Evolutionary conservation across 805 yeast species (phyloP), one percentile per base, ranked within the genome.

Genomic region (Suhomyces sp.): DNA sequence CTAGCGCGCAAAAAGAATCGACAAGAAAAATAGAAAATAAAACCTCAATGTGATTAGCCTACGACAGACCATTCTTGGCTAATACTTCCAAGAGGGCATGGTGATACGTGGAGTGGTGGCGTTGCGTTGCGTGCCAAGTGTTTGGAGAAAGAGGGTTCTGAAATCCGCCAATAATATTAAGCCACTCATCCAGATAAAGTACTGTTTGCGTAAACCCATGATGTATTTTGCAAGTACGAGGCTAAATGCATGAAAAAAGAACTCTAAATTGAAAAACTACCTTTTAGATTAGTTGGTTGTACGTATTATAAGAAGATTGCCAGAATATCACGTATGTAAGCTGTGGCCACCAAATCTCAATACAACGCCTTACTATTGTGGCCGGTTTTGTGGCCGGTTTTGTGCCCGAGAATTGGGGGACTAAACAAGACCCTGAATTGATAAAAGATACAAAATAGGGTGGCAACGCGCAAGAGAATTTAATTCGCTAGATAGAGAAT

Each of bases 161-260:
- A 38, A 38, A 38, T 9, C 7, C 17, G 17, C 36, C 17, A 33
- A 33, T 33, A 33, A n/a, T 33, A 6, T 6, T 6, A 4, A 33
- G 5, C 8, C 9, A 19, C 17, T 38, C 13, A 17, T 17, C 13
- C 13, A 38, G 42, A 38, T 38, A 38, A 38, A 17, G n/a, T 17
- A 15, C 41, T 36, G 22, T 8, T 15, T 36, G 22, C 41, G 41
- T 36, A n/a, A 36, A 36, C 12, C 41, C 22, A 38, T 47, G 49
- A 47, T 33, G 44, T 47, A 47, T 47, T 47, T 23, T 47, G 44
- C 49, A 47, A 47, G 15, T 47, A 47, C 49, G 49, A 35, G 12
- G 12, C 5, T 36, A 36, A 36, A 9, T 9, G 23, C 42, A 17
- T 19, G 19, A 38, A 2, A 38, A 10, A n/a, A 38, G 24, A 10